Percentiles rank a stretch among this genome's conserved stretches.
Evolutionary conservation across 1,284 basidiomycete genomes (phyloP).

Genomic region (Fomitiporia mediterranea): DNA sequence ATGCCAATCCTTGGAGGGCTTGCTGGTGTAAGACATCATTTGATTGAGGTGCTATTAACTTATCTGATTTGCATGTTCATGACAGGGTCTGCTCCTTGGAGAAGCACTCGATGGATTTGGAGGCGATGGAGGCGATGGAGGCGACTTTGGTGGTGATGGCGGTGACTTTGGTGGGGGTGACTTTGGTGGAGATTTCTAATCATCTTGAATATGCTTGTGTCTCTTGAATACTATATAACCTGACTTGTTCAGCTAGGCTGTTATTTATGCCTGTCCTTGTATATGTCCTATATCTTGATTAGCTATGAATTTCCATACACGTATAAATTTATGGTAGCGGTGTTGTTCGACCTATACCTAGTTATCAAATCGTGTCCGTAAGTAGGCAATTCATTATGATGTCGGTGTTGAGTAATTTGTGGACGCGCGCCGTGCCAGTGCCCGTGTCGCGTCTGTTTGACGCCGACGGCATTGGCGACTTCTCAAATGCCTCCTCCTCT

Average conservation of each 20-base stretch:
- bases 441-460: neutral
- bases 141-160: conserved; percentile 24
- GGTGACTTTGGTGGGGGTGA: conserved; percentile 29
- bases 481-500: conserved; percentile 42
- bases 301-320: neutral
- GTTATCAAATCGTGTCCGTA: no score
- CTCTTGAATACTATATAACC: neutral
- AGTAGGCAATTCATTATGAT: no score
- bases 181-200: conserved; percentile 26
- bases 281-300: neutral
- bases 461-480: neutral
- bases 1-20: conserved; percentile 54
- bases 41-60: neutral
- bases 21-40: conserved; percentile 36
- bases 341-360: no score
- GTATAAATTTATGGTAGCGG: neutral
- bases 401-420: neutral
- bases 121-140: conserved; percentile 27
- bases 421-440: neutral
- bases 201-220: neutral
- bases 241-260: neutral
- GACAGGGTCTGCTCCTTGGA: conserved; percentile 47
- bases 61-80: neutral
- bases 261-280: neutral
- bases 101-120: conserved; percentile 33